Evolutionary conservation across 352 stramenopile species (phyloP), one percentile per base, ranked within the genome.

Genomic region (Phytophthora podocarpi): DNA sequence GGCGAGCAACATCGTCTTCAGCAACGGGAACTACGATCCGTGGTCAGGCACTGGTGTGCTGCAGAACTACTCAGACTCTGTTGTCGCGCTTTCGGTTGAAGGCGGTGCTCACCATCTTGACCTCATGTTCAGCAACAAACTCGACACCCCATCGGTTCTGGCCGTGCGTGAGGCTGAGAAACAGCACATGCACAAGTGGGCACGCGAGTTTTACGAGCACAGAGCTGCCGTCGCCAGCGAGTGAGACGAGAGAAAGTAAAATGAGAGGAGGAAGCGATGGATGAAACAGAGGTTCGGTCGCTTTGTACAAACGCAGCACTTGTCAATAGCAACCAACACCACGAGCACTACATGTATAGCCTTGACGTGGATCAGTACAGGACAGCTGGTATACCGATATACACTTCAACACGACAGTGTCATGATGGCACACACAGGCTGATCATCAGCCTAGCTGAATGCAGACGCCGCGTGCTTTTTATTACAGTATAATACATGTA

Each of bases 1-100:
- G 1, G 81, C 81, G 8, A 97, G 85, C 60, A 98, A 98, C 77
- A 97, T 98, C 39, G 85, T 98, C 31, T 93, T 98, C 53, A 97
- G 90, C 53, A 98, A 98, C 67, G 96, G 96, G 49, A 83, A 97
- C 55, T 89, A 94, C 34, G 96, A 98, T 67, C 96, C 96, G 42
- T 98, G 91, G 93, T 92, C 77, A 26, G 86, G 83, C 18, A 96
- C 82, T 2, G 95, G 94, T 36, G 89, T 98, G 24, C 83, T 90
- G 18, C 61, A 84, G 31, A 74, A 74, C 31, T 60, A 80, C 13
- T 87, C 81, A 20, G 76, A 91, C 27, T 87, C 78, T 21, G 79
- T 96, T 42, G 72, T 97, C 13, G 71, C 71, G 10, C 65, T 95
- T 20, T 58, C 77, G 3, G 78, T 97, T 13, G 74, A 90, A 13